Evolutionary conservation across 2,329 filamentous ascomycete species (phyloP).

Genomic region (Cercospora nicotianae): DNA sequence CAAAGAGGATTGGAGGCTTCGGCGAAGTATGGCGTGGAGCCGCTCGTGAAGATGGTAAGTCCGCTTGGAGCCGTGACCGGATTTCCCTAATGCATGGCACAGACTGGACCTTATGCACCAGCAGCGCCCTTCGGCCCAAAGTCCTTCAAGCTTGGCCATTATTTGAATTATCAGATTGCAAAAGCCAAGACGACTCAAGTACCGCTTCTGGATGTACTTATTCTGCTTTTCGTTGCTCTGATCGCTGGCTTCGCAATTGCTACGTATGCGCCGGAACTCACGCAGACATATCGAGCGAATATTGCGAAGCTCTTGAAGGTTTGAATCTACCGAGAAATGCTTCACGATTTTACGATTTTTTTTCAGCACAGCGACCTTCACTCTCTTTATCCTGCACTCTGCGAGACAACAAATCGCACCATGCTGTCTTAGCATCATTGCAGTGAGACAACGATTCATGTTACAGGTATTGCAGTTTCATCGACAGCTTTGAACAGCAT

Average conservation of each 20-base stretch:
- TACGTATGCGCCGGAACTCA: slow-evolving; percentile 14
- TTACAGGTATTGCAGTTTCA: background rate
- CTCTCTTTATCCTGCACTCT: background rate
- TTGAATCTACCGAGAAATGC: background rate
- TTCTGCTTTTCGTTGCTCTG: slow-evolving; percentile 21
- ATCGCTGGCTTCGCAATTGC: slow-evolving; percentile 18
- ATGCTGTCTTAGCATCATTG: background rate
- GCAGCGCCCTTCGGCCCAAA: slow-evolving; percentile 23
- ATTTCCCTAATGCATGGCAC: background rate
- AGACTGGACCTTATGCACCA: slow-evolving; percentile 27
- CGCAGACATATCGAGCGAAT: background rate
- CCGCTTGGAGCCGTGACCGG: background rate
- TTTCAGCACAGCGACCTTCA: background rate
- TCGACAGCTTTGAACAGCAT: no score
- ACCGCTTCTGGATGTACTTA: slow-evolving; percentile 19
- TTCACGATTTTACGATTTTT: background rate
- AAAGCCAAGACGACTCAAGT: slow-evolving; percentile 18
- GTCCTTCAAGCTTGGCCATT: slow-evolving; percentile 24
- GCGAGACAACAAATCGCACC: background rate
- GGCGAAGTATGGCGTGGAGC: slow-evolving; percentile 40
- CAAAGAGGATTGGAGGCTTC: slow-evolving; percentile 42
- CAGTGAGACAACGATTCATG: background rate
- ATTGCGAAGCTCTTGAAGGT: slow-evolving; percentile 1
- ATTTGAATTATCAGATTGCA: slow-evolving; percentile 21
- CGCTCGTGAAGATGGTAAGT: slow-evolving; percentile 47